These are phyloP conservation scores for Leptographium galeiforme DNA, from an alignment of 2,329 filamentous ascomycete genomes.

Conservation along the genomic window DNA sequence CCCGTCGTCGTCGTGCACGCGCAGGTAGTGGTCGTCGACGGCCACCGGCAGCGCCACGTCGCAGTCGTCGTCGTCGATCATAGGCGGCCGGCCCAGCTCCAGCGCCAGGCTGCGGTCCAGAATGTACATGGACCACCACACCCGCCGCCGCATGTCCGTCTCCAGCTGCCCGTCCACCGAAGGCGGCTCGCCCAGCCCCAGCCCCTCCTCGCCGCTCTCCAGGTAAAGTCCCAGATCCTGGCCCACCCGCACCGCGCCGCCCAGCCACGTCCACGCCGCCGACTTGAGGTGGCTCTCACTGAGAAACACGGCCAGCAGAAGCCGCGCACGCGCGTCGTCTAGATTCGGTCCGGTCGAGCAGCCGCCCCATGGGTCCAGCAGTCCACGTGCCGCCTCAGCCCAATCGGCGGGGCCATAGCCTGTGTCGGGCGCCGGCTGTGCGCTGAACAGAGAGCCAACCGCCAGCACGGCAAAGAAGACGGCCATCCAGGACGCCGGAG, in stretches of 20 bases:
- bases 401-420: slow-evolving; percentile 47
- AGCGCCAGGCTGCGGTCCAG: slow-evolving; percentile 72
- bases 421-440: slow-evolving; percentile 45
- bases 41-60: slow-evolving; percentile 68
- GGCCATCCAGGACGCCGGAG: slow-evolving; percentile 50
- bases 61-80: slow-evolving; percentile 82
- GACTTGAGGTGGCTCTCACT: slow-evolving; percentile 79
- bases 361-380: slow-evolving; percentile 73
- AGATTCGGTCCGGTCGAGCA: slow-evolving; percentile 59
- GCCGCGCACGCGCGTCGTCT: slow-evolving; percentile 58
- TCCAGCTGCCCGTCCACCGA: slow-evolving; percentile 35
- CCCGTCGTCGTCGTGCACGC: slow-evolving; percentile 29
- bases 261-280: slow-evolving; percentile 76
- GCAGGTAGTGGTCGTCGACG: slow-evolving; percentile 61
- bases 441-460: slow-evolving; percentile 64
- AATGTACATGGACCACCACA: slow-evolving; percentile 92
- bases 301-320: slow-evolving; percentile 66
- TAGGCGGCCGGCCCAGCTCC: slow-evolving; percentile 64
- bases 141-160: slow-evolving; percentile 69
- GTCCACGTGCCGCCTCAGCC: slow-evolving; percentile 54
- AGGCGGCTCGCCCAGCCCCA: slow-evolving; percentile 8
- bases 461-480: slow-evolving; percentile 76
- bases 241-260: slow-evolving; percentile 62
- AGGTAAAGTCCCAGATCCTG: slow-evolving; percentile 75
- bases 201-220: slow-evolving; percentile 35